Evolutionary conservation across 805 yeast genomes (phyloP).

Genomic region (Candida sanyiensis): DNA sequence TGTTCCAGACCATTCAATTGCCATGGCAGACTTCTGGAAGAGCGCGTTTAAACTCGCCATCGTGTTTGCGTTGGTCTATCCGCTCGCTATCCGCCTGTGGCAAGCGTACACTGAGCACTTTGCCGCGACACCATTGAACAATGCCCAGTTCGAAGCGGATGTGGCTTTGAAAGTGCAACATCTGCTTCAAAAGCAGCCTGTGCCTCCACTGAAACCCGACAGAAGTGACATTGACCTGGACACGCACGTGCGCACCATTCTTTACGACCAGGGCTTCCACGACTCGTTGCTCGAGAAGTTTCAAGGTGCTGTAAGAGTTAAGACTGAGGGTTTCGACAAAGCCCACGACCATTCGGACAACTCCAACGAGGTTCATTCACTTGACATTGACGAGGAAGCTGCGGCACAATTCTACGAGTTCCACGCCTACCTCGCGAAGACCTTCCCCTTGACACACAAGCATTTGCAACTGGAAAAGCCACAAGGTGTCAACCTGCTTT

Average conservation of each 20-base stretch:
- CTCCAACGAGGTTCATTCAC: neutral
- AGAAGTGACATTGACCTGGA: constrained; percentile 1
- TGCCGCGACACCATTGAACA: neutral
- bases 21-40: neutral
- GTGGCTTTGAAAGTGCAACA: constrained; percentile 3
- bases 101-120: neutral
- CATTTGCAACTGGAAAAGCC: constrained; percentile 46
- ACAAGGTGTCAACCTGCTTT: constrained; percentile 60
- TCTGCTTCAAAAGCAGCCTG: constrained; percentile 1
- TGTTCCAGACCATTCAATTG: neutral
- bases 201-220: constrained; percentile 5
- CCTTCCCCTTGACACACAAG: constrained; percentile 52
- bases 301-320: constrained; percentile 9
- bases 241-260: neutral
- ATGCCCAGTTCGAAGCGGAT: constrained; percentile 1
- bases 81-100: neutral
- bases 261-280: constrained; percentile 5
- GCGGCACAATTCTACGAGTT: constrained; percentile 25
- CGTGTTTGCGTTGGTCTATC: neutral
- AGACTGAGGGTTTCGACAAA: constrained; percentile 9
- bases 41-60: neutral
- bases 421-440: constrained; percentile 45
- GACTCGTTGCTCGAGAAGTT: constrained; percentile 4
- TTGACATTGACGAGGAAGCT: constrained; percentile 3
- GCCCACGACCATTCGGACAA: neutral